Evolutionary conservation across 352 stramenopile genomes (phyloP), one percentile per base, ranked within the genome.

Genomic region (Globisporangium polare): DNA sequence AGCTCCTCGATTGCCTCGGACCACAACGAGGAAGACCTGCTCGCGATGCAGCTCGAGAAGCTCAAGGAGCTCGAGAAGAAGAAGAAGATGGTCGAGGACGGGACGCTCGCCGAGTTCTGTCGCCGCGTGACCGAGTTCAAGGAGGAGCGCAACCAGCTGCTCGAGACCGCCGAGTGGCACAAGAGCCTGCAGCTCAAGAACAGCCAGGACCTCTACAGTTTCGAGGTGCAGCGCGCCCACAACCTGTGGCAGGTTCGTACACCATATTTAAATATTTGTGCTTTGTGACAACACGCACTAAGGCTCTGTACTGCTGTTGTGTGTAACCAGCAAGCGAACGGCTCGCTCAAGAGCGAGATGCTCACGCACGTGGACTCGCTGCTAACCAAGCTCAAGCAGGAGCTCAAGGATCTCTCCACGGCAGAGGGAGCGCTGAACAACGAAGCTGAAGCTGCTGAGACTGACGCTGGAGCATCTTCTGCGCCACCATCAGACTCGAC

Each of bases 171-270:
- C 2, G 80, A 92, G 65, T 81, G 86, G 65, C 85, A 94, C 70
- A 89, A 90, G 65, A 88, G 86, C 56, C 64, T 94, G 27, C 85
- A 94, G 71, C 69, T 94, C n/a, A 90, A 90, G 63, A 94, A 94
- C 68, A 79, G 75, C 49, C 66, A 88, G 50, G 82, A 94, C 41
- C 70, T 94, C 13, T 86, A 89, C 60, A 75, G 72, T n/a, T 92
- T 90, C 65, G 83, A 92, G 53, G 72, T 90, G 29, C 83, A 94
- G 63, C 74, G 75, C 20, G 83, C 82, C 0, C 65, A 89, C 29
- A 72, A 94, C 60, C 65, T 94, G 37, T 92, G 77, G 72, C 47
- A 75, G 60, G 71, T 78, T 54, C 1, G 66, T 63, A 33, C 26
- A 37, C 2, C 12, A 45, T 18, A 5, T 29, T 17, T 12, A 15